Evolutionary conservation across 2,329 filamentous ascomycete species (phyloP), one percentile per base, ranked within the genome.

Genomic region (Xylaria sp.): DNA sequence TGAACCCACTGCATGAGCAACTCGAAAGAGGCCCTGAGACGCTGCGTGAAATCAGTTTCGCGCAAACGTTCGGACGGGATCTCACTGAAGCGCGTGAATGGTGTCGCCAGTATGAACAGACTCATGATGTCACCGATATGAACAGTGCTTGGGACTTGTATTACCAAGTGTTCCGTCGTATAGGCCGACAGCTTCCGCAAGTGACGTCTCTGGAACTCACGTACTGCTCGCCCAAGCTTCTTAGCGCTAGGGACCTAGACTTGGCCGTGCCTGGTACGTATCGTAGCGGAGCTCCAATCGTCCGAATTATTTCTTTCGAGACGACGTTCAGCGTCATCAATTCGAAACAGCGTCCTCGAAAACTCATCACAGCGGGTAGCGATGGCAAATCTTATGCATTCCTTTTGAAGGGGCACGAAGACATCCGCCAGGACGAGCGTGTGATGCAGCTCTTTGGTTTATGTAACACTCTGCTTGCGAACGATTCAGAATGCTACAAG

Each of bases 71-170:
- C 73, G 95, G 95, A 0, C 89, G 96, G 31, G 96, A 99, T 74
- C 84, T 99, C 21, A 90, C 92, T 61, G 96, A 99, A 77, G 96
- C 95, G 8, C 90, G 92, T 63, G 93, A 98, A 69, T 99, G 95
- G 90, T 99, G 95, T 75, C 89, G 91, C 64, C 91, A 96, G 54
- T 99, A 96, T 78, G 90, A 92, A 71, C 87, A 87, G 40, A 95
- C 91, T n/a, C 85, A 89, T 52, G 95, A 99, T 72, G 88, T 95
- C 63, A 94, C 92, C 48, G 96, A 99, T 74, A 86, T 99, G 46
- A 99, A 98, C 73, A 93, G 97, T 77, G 95, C 95, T 6, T 99
- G 95, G 95, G 96, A 99, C 77, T 85, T 99, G 13, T 99, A 99
- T 78, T 99, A 99, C 77, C 93, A 96, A 68, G 95, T 98, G 0